These are phyloP conservation scores for Macrocybe gigantea DNA, from an alignment of 768 basidiomycete genomes.

Conservation along the genomic window DNA sequence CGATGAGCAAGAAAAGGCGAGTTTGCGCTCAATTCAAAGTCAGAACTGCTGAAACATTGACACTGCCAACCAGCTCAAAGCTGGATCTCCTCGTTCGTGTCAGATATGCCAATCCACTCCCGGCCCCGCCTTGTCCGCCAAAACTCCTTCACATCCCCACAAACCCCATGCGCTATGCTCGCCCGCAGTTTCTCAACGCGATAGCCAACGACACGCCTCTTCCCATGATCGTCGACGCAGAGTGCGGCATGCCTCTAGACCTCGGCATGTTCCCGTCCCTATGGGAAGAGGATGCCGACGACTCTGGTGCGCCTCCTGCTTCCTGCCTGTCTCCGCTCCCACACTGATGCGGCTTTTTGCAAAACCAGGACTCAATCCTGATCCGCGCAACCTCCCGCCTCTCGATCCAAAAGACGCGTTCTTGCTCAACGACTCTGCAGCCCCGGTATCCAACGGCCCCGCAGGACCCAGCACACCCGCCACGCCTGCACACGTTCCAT, in stretches of 20 bases:
- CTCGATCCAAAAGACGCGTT: constrained; percentile 75
- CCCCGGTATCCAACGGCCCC: constrained; percentile 37
- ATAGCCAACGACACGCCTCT: constrained; percentile 77
- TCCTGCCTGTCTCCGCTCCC: background rate
- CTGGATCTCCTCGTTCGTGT: constrained; percentile 90
- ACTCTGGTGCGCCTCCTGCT: constrained; percentile 42
- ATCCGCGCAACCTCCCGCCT: constrained; percentile 46
- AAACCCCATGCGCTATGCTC: constrained; percentile 80
- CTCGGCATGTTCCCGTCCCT: constrained; percentile 76
- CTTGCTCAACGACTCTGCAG: constrained; percentile 63
- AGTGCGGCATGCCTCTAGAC: constrained; percentile 95
- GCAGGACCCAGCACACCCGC: constrained; percentile 32
- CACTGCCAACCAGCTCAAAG: constrained; percentile 39
- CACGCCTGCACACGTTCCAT: constrained; percentile 67
- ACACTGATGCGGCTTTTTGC: background rate
- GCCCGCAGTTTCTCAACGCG: constrained; percentile 77
- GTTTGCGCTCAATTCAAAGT: background rate
- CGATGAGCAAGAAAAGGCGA: constrained; percentile 21
- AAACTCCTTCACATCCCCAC: constrained; percentile 93
- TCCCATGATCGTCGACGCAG: constrained; percentile 96
- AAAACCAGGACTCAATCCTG: constrained; percentile 54
- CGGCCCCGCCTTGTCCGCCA: constrained; percentile 94
- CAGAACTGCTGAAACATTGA: constrained; percentile 3
- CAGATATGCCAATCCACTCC: constrained; percentile 90
- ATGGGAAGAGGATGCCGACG: constrained; percentile 76